Evolutionary conservation across 1,284 basidiomycete species (phyloP).

Genomic region (Irpex sp.): DNA sequence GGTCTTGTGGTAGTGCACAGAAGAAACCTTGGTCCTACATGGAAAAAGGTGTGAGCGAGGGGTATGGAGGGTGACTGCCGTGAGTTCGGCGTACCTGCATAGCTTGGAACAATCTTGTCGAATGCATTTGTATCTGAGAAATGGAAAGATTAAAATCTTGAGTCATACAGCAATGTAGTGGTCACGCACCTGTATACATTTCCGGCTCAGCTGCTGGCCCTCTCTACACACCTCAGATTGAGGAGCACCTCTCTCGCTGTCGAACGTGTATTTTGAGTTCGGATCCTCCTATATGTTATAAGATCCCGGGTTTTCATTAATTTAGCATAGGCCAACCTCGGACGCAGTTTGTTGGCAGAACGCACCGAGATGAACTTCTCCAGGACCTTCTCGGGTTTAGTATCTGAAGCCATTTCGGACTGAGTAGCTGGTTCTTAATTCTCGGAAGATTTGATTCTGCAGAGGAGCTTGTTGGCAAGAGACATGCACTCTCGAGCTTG

Average conservation of each 20-base stretch:
- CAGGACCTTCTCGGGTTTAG: constrained; percentile 21
- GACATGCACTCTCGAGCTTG: constrained; percentile 13
- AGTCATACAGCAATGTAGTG: not conserved
- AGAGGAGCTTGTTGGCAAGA: constrained; percentile 24
- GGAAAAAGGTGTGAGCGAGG: not conserved
- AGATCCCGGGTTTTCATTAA: too few species aligned
- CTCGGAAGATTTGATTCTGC: constrained; percentile 16
- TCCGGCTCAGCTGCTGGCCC: constrained; percentile 38
- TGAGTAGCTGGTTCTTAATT: not conserved
- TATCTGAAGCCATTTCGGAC: constrained; percentile 12
- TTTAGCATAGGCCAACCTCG: too few species aligned
- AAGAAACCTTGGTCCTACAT: constrained; percentile 66
- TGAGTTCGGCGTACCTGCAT: constrained; percentile 61
- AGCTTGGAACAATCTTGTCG: constrained; percentile 65
- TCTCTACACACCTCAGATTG: constrained; percentile 65
- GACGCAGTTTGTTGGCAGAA: not conserved
- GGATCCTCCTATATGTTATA: constrained; percentile 42
- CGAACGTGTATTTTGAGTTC: constrained; percentile 52
- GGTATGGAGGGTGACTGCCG: not conserved
- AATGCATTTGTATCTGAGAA: constrained; percentile 62
- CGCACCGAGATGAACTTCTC: constrained; percentile 30
- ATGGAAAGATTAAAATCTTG: not conserved
- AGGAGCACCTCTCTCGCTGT: constrained; percentile 54
- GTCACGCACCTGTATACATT: constrained; percentile 61
- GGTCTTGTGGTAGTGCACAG: constrained; percentile 73